Conservation (phyloP, 176 grass and related monocot genomes). For the Oryza nivara region DNA sequence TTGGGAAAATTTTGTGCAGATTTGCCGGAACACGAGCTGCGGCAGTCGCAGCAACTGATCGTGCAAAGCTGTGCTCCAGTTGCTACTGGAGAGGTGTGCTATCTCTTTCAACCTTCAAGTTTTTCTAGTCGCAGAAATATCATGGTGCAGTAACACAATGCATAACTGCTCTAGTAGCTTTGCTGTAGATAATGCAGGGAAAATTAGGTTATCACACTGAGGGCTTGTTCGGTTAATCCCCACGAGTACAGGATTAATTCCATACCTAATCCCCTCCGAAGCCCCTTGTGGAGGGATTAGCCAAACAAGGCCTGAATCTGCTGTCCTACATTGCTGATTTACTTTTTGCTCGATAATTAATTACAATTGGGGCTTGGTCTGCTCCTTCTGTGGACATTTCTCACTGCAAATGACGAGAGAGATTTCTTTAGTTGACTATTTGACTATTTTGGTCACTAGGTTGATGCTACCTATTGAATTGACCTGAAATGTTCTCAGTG, state of each 20-base stretch:
- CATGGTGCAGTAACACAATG: neutral
- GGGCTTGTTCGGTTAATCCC: too few species aligned
- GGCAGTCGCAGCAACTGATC: constrained; percentile 19
- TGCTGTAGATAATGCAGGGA: neutral
- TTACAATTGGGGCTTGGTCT: neutral
- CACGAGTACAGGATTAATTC: too few species aligned
- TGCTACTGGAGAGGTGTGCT: constrained; percentile 49
- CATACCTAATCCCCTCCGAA: too few species aligned
- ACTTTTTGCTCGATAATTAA: neutral
- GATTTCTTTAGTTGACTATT: constrained; percentile 13
- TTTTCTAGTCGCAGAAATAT: constrained; percentile 2
- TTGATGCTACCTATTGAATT: constrained; percentile 12
- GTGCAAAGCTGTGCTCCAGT: neutral
- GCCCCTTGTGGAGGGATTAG: too few species aligned
- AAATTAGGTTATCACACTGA: neutral
- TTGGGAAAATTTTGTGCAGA: constrained; percentile 46
- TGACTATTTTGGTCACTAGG: neutral
- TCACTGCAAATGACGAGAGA: neutral
- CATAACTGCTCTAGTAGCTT: neutral
- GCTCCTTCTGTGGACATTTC: neutral
- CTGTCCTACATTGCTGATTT: neutral
- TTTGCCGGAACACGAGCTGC: constrained; percentile 34
- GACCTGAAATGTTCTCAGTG: neutral
- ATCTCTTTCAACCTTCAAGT: neutral
- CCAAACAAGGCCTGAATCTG: neutral